phyloP scores from a whole-genome alignment of 2,329 filamentous ascomycete genomes.

The Penicillium thymicola region DNA sequence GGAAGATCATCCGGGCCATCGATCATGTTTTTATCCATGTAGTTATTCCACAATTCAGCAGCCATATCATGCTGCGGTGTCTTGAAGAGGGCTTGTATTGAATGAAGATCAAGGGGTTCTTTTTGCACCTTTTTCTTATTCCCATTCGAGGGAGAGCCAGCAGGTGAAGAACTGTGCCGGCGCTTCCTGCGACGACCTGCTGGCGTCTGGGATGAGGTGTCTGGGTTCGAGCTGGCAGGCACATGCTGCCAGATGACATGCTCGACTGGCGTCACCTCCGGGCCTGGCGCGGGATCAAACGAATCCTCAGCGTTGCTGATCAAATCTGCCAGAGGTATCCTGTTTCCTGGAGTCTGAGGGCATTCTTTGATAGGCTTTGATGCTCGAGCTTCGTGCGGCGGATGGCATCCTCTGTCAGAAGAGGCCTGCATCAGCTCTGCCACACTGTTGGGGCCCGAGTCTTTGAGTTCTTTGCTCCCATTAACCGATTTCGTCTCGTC shows the following conservation, averaged over 20 bases:
- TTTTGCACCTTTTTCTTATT: conserved; percentile 38
- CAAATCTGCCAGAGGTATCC: conserved; percentile 58
- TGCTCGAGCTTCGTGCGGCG: conserved; percentile 23
- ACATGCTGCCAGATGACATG: conserved; percentile 58
- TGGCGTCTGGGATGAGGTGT: conserved; percentile 49
- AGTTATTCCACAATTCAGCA: conserved; percentile 73
- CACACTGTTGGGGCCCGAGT: conserved; percentile 36
- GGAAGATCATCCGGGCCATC: conserved; percentile 46
- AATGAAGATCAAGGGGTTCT: conserved; percentile 55
- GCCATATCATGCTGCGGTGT: conserved; percentile 70
- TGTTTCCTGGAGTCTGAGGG: conserved; percentile 58
- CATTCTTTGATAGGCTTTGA: conserved; percentile 34
- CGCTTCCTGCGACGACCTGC: conserved; percentile 58
- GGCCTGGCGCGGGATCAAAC: conserved; percentile 46
- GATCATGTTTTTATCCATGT: conserved; percentile 54
- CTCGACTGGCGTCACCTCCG: conserved; percentile 57
- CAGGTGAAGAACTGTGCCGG: conserved; percentile 69
- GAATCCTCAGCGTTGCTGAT: conserved; percentile 60
- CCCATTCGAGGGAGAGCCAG: conserved; percentile 60
- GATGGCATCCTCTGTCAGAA: conserved; percentile 16
- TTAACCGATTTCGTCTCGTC: conserved; percentile 25
- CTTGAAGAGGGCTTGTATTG: conserved; percentile 57
- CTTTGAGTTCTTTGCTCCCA: conserved; percentile 47
- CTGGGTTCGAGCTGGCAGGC: conserved; percentile 41
- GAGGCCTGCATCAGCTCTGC: conserved; percentile 24